Evolutionary conservation across 306 rosid genomes (phyloP).

Genomic region (Corylus heterophylla): DNA sequence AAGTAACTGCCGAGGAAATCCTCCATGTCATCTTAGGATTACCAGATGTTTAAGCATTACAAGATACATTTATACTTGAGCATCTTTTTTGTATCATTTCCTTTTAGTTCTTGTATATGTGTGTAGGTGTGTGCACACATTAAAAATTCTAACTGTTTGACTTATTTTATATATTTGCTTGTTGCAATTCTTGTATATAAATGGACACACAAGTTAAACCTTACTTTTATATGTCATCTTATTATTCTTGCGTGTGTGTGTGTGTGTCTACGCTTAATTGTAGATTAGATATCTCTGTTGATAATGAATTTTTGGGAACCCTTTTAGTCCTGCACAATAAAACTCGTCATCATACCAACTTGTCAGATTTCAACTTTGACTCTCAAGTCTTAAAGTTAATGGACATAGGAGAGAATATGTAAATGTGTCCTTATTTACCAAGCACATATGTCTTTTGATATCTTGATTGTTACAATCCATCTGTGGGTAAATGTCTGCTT

Average conservation of each 20-base stretch:
- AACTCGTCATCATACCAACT: not conserved
- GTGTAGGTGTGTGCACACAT: not conserved
- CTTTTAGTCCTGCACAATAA: not conserved
- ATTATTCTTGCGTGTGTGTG: not conserved
- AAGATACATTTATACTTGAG: not conserved
- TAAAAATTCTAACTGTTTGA: not conserved
- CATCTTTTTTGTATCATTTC: not conserved
- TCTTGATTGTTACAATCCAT: conserved; percentile 19
- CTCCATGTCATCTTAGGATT: not conserved
- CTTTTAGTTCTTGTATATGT: not conserved
- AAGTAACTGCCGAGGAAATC: not conserved
- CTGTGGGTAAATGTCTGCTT: conserved; percentile 13
- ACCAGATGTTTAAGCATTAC: not conserved
- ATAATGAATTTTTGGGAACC: not conserved
- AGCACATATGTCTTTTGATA: not conserved
- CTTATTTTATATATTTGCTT: not conserved
- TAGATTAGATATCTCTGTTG: not conserved
- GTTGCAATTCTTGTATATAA: not conserved
- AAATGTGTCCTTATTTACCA: conserved; percentile 21
- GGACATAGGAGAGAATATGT: conserved; percentile 1
- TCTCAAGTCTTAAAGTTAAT: not conserved
- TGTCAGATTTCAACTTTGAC: not conserved
- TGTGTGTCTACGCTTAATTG: conserved; percentile 2
- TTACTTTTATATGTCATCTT: not conserved
- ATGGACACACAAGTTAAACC: not conserved